Evolutionary conservation across 1,284 basidiomycete genomes (phyloP).

Genomic region (Flammula alnicola): DNA sequence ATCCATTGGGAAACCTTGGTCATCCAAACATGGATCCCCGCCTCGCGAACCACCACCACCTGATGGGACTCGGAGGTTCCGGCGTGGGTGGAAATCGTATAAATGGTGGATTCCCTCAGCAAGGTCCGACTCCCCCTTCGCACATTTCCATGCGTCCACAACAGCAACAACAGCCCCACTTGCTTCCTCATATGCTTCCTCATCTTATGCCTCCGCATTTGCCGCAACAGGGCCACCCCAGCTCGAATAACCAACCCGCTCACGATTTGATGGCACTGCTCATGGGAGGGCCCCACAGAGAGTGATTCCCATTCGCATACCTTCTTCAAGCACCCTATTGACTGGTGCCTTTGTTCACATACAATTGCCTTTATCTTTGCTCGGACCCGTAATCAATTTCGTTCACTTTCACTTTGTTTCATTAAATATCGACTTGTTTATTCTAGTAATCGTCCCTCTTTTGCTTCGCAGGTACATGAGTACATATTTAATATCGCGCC

Average conservation of each 20-base stretch:
- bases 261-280: conserved; percentile 80
- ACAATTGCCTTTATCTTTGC: conserved; percentile 10
- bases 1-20: conserved; percentile 49
- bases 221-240: conserved; percentile 57
- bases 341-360: conserved; percentile 8
- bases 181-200: conserved; percentile 59
- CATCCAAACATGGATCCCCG: conserved; percentile 63
- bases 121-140: conserved; percentile 44
- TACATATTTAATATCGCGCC: conserved; percentile 14
- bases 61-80: conserved; percentile 50
- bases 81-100: conserved; percentile 44
- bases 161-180: conserved; percentile 43
- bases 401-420: conserved; percentile 8
- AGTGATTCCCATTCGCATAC: conserved; percentile 44
- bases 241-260: conserved; percentile 55
- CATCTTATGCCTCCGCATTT: conserved; percentile 64
- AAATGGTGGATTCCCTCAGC: conserved; percentile 56
- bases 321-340: conserved; percentile 10
- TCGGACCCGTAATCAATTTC: conserved; percentile 11
- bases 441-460: conserved; percentile 10
- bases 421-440: conserved; percentile 13
- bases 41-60: conserved; percentile 50
- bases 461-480: conserved; percentile 6
- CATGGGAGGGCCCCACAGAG: conserved; percentile 70
- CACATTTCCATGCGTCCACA: conserved; percentile 42